Percentiles rank a stretch among this genome's conserved stretches.
Evolutionary conservation across 1,139 yeast genomes (phyloP).

Genomic region (Candida tropicalis): DNA sequence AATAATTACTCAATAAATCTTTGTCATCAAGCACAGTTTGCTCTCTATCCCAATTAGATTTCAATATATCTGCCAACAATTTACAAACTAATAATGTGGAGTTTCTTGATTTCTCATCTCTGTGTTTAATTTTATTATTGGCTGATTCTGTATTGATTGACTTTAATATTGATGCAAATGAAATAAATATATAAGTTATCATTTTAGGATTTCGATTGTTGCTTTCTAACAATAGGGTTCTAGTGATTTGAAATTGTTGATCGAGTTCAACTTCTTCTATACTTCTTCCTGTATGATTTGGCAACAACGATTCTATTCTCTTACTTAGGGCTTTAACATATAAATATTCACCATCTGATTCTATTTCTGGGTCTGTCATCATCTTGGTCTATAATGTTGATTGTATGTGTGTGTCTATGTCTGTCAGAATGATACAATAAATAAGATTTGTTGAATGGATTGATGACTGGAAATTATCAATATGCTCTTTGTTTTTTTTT

Average conservation of each 20-base stretch:
- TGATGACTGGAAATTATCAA: too few relatives aligned
- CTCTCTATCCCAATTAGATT: constrained; percentile 31
- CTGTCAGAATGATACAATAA: not conserved
- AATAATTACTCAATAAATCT: constrained; percentile 24
- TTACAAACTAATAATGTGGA: constrained; percentile 39
- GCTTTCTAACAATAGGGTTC: constrained; percentile 30
- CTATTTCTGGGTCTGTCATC: not conserved
- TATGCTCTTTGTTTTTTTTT: too few relatives aligned
- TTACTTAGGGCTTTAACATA: constrained; percentile 26
- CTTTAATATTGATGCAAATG: constrained; percentile 20
- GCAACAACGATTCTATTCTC: constrained; percentile 39
- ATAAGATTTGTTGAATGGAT: not conserved
- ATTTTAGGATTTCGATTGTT: constrained; percentile 19
- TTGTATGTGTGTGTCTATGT: not conserved
- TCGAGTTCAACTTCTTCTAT: constrained; percentile 48
- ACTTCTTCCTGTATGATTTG: constrained; percentile 42
- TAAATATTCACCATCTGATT: not conserved
- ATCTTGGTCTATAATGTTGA: constrained; percentile 3
- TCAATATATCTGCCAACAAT: constrained; percentile 33
- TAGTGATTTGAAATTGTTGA: constrained; percentile 40
- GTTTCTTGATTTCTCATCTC: constrained; percentile 35
- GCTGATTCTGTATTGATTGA: constrained; percentile 33
- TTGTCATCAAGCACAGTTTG: constrained; percentile 18
- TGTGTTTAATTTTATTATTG: constrained; percentile 28
- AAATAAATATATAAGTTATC: constrained; percentile 19